Evolutionary conservation across 2,329 filamentous ascomycete species (phyloP).

Genomic region (Hypoxylon sp.): DNA sequence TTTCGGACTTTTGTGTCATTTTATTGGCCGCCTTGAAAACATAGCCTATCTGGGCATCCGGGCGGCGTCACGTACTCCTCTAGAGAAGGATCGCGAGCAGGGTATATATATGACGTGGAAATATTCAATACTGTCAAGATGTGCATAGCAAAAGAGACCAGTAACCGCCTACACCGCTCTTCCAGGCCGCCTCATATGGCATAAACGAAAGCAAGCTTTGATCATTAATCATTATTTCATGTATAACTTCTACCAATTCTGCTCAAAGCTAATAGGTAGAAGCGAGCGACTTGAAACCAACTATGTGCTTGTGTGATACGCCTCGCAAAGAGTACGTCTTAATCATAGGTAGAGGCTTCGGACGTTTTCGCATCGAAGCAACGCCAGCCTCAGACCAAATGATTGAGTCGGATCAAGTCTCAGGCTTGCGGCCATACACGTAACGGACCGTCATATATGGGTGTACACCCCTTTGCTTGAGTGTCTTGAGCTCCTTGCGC

Average conservation of each 20-base stretch:
- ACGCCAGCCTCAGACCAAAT: background rate
- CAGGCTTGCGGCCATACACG: conserved; percentile 19
- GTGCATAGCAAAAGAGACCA: too few relatives aligned
- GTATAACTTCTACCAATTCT: background rate
- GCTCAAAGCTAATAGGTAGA: background rate
- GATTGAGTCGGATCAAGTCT: background rate
- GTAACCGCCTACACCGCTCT: background rate
- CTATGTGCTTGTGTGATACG: background rate
- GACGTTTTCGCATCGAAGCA: too few relatives aligned
- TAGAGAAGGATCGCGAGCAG: too few relatives aligned
- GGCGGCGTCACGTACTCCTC: too few relatives aligned
- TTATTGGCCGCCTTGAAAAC: too few relatives aligned
- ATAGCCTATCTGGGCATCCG: too few relatives aligned
- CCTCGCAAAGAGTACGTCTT: background rate
- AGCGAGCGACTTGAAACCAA: background rate
- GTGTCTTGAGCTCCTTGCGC: conserved; percentile 13
- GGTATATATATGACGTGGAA: too few relatives aligned
- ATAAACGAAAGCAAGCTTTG: background rate
- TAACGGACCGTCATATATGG: conserved; percentile 13
- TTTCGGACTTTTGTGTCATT: too few relatives aligned
- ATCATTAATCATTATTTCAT: background rate
- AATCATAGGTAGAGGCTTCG: too few relatives aligned
- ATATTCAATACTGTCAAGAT: too few relatives aligned
- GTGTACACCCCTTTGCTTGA: conserved; percentile 3
- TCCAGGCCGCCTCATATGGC: too few relatives aligned